phyloP scores from a whole-genome alignment of 768 basidiomycete genomes.

The Amanita thiersii region DNA sequence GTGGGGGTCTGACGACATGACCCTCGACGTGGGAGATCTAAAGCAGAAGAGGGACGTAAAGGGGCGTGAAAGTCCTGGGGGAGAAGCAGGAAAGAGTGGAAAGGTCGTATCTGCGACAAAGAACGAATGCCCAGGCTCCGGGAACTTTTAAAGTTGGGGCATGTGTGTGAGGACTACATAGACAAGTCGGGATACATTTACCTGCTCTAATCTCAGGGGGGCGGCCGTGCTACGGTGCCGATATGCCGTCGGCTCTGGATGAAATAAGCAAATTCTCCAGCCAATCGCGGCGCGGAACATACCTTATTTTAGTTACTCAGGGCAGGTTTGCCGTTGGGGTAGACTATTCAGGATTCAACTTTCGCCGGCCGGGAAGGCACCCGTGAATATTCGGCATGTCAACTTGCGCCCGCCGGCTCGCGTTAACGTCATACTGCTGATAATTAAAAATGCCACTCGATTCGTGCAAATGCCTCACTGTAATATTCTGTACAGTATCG shows the following conservation, averaged over 20 bases:
- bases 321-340: too few species aligned
- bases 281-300: background rate
- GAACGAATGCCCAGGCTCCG: background rate
- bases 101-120: background rate
- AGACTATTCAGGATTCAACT: too few species aligned
- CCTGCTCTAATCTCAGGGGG: constrained; percentile 8
- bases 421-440: too few species aligned
- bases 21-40: background rate
- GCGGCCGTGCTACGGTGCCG: constrained; percentile 24
- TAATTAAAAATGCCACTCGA: too few species aligned
- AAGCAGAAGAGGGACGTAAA: background rate
- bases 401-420: too few species aligned
- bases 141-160: background rate
- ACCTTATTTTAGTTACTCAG: too few species aligned
- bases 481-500: too few species aligned
- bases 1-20: constrained; percentile 8
- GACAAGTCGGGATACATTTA: background rate
- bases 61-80: background rate
- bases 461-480: too few species aligned
- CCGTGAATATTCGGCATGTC: too few species aligned
- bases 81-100: background rate
- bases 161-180: background rate
- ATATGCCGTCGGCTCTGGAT: constrained; percentile 10
- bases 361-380: too few species aligned
- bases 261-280: background rate